Evolutionary conservation across 2,329 filamentous ascomycete species (phyloP).

Genomic region (Ploettnerulaceae sp.): DNA sequence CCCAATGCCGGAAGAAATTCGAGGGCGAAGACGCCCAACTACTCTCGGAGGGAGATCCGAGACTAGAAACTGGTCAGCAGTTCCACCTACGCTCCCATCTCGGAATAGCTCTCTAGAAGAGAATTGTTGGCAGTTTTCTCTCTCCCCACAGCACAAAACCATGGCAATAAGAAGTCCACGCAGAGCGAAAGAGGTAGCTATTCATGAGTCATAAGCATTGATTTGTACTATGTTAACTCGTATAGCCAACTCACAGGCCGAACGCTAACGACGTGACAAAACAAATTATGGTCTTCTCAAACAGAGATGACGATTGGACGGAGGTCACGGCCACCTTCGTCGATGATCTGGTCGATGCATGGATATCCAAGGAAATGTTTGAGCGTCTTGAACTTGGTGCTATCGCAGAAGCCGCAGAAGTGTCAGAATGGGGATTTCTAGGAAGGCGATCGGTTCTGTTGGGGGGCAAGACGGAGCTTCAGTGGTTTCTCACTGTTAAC

Average conservation of each 20-base stretch:
- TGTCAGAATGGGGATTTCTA: background rate
- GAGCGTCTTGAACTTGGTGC: background rate
- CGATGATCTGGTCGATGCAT: background rate
- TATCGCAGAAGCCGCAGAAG: background rate
- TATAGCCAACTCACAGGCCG: background rate
- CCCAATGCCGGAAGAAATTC: background rate
- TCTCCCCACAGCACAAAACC: background rate
- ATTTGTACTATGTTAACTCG: background rate
- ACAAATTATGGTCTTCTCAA: background rate
- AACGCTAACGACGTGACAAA: background rate
- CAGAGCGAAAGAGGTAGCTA: background rate
- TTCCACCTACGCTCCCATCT: background rate
- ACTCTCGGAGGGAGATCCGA: background rate
- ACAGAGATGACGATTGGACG: background rate
- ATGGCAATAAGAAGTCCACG: background rate
- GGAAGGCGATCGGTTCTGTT: background rate
- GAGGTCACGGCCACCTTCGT: background rate
- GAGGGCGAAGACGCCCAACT: background rate
- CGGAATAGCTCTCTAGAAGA: background rate
- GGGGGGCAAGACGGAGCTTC: background rate
- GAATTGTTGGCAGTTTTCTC: background rate
- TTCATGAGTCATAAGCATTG: no score
- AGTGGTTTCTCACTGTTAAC: background rate
- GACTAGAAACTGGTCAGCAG: background rate
- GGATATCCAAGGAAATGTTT: background rate